A percentile compares a stretch with the other conserved stretches of the same genome.
These are phyloP conservation scores for Ceratocystis diversiconidia DNA, from an alignment of 2,329 filamentous ascomycete genomes.

Conservation along the genomic window DNA sequence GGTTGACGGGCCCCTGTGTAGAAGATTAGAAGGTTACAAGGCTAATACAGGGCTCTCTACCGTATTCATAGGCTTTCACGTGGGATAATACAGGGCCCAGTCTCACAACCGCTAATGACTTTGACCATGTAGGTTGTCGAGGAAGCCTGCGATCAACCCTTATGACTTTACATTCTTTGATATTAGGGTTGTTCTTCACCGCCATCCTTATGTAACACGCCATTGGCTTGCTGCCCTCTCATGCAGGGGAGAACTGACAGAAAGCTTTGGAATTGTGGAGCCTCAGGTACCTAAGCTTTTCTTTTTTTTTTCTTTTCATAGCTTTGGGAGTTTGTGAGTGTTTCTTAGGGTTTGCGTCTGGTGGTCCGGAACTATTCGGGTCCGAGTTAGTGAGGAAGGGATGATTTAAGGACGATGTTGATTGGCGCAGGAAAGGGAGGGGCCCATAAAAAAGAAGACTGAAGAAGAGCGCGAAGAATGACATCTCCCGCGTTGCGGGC, in stretches of 20 bases:
- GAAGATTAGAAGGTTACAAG: not conserved
- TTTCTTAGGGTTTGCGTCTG: not conserved
- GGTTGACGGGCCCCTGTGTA: not conserved
- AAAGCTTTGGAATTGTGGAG: not conserved
- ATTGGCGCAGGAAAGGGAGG: not conserved
- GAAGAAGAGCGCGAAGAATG: not conserved
- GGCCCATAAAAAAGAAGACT: not conserved
- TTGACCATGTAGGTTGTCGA: no score
- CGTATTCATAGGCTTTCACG: not conserved
- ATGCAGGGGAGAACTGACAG: slow-evolving; percentile 4
- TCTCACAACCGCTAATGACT: not conserved
- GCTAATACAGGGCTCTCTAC: not conserved
- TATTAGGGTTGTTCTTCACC: not conserved
- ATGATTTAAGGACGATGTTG: not conserved
- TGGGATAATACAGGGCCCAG: not conserved
- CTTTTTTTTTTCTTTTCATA: not conserved
- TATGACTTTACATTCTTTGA: no score
- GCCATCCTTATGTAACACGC: slow-evolving; percentile 2
- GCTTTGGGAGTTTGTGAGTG: not conserved
- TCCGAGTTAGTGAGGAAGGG: not conserved
- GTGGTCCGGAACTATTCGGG: not conserved
- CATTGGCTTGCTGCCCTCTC: not conserved
- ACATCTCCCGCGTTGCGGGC: no score
- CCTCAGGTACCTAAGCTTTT: not conserved
- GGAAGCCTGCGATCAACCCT: not conserved